Evolutionary conservation across 2,329 filamentous ascomycete genomes (phyloP), one percentile per base, ranked within the genome.

Genomic region (Aspergillus niger): DNA sequence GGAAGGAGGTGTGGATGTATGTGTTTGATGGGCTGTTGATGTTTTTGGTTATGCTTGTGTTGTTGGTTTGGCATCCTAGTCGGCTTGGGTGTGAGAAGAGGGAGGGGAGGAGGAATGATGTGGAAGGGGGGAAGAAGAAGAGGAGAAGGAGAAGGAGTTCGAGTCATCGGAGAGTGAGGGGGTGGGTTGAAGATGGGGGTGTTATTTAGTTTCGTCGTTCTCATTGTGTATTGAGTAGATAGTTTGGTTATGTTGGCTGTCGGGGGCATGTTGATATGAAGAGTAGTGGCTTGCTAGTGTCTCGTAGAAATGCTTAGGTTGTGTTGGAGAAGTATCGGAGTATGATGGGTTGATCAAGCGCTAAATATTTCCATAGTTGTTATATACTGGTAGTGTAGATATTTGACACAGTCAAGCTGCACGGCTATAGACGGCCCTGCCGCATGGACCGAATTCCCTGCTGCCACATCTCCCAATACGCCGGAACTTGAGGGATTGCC

Each of bases 401-500:
- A 36, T 15, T 4, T 13, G 32, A 13, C 10, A 36, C 5, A 36
- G 32, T 36, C 32, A 36, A 5, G 32, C 32, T 36, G 11, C 32
- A 36, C 28, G 0, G 2, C 30, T 30, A 50, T 11, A 50, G 20
- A 8, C 47, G 26, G 13, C 15, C 47, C 47, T 50, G 47, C 10
- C 26, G 15, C 47, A n/a, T 48, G 24, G 44, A 3, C 8, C 24
- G 13, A 8, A 48, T 15, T 4, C 47, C 47, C 24, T 28, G 47
- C 47, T 49, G 47, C 47, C 47, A 44, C 41, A 24, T 38, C 11
- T 61, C 47, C 70, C 69, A 72, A 30, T 72, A 73, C 4, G 67
- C 53, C 15, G 69, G 62, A 3, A 73, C 30, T 8, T 36, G 49
- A 11, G n/a, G 59, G 22, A 67, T 20, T 17, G 56, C 63, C 13